Percentiles rank a stretch among this genome's conserved stretches.
These are phyloP conservation scores for Blakeslea trispora DNA, from an alignment of 371 early-diverging fungal genomes.

Conservation along the genomic window DNA sequence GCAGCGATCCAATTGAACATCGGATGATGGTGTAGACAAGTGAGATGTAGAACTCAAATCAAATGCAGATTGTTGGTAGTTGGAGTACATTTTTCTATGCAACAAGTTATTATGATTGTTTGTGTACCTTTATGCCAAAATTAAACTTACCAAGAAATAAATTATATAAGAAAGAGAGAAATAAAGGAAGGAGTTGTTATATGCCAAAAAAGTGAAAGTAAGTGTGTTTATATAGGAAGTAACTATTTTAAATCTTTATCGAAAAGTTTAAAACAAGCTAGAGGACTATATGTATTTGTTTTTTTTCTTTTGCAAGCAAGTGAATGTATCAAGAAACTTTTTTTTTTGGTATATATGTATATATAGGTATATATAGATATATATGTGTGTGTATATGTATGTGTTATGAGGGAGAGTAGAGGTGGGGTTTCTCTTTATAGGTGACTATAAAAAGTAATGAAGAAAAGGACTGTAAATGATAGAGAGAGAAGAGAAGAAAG, in stretches of 20 bases:
- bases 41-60: slow-evolving; percentile 1
- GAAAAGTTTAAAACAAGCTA: slow-evolving; percentile 25
- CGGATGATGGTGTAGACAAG: background rate
- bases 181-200: background rate
- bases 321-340: slow-evolving; percentile 7
- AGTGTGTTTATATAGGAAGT: slow-evolving; percentile 11
- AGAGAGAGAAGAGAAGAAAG: background rate
- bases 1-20: background rate
- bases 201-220: slow-evolving; percentile 4
- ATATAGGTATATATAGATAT: background rate
- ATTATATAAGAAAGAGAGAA: background rate
- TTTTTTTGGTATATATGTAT: background rate
- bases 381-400: background rate
- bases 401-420: too few relatives aligned
- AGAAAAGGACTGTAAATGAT: background rate
- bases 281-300: background rate
- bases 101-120: background rate
- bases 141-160: background rate
- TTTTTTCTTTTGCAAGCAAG: background rate
- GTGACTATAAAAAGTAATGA: background rate
- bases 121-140: background rate
- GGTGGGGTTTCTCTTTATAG: background rate
- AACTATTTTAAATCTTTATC: slow-evolving; percentile 20
- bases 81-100: slow-evolving; percentile 12
- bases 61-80: slow-evolving; percentile 16